Base-by-base conservation (phyloP, 2,329 filamentous ascomycete genomes). In the Didymella keratinophila region DNA sequence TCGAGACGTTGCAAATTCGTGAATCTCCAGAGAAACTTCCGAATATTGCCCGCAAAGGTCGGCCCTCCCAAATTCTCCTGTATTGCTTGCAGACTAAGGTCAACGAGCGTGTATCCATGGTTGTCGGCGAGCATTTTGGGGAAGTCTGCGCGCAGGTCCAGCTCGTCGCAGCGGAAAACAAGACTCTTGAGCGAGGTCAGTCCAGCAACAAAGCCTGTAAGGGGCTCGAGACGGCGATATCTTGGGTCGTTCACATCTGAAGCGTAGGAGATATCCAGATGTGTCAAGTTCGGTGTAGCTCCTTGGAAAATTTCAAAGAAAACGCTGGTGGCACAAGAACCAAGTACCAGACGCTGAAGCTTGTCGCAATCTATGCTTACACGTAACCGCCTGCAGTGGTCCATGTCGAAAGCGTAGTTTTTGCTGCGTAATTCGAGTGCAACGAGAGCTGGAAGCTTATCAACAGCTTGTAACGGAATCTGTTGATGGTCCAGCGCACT, bases 341-440 rank as follows among this genome's bases (percentile, higher is more conserved):
- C 61, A 16, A 68, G 51, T 2, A 21, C 48, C 10, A 69, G 61
- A 2, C 55, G 52, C 28, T 54, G 56, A 12, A 69, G 47, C 11
- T 42, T 60, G 0, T 11, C 47, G 44, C 58, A 58, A 28, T 67
- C 51, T 20, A 65, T 55, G 27, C 61, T 64, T 2, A 42, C 28
- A 16, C 59, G 42, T 12, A 65, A 56, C 2, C 3, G 27, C 5
- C 21, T 12, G 18, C 62, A 67, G 28, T 68, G 65, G 0, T 51
- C 16, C 2, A 46, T 11, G 43, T 56, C 52, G 10, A 66, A 59
- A 34, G n/a, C 32, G 39, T 67, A 68, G 14, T 34, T 52, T 5
- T n/a, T 62, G 3, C 61, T 56, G 30, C 56, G 32, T 3, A 69
- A 30, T 1, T 45, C 28, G 4, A 67, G 45, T 5, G 62, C 51